A percentile compares a stretch with the other conserved stretches of the same genome.
phyloP scores from a whole-genome alignment of 495 filamentous ascomycete genomes.

The Hypoxylon fuscum region DNA sequence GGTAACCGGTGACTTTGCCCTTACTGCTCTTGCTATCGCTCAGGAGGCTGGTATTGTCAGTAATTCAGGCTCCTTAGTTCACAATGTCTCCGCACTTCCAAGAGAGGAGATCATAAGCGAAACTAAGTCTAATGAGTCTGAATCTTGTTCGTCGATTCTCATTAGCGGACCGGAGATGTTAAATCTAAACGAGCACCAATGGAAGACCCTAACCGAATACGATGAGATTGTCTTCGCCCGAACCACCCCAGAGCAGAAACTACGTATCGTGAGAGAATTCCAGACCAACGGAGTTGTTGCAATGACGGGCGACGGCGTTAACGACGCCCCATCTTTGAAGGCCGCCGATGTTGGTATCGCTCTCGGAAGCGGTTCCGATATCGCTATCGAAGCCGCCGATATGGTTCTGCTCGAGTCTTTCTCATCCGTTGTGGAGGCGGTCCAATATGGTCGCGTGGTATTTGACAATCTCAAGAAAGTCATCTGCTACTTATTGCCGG shows the following conservation, averaged over 20 bases:
- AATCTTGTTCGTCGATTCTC: slow-evolving; percentile 50
- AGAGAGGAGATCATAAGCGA: slow-evolving; percentile 38
- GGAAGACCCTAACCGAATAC: slow-evolving; percentile 65
- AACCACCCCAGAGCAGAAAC: slow-evolving; percentile 79
- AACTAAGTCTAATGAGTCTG: slow-evolving; percentile 20
- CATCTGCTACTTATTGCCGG: slow-evolving; percentile 74
- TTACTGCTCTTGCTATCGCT: slow-evolving; percentile 76
- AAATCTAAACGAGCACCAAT: slow-evolving; percentile 63
- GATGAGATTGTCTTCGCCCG: slow-evolving; percentile 73
- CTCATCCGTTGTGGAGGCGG: slow-evolving; percentile 70
- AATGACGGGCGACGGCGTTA: slow-evolving; percentile 81
- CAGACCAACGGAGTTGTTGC: slow-evolving; percentile 62
- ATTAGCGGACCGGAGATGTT: slow-evolving; percentile 68
- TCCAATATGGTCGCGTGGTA: slow-evolving; percentile 70
- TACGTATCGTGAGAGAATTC: slow-evolving; percentile 75
- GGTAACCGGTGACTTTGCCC: slow-evolving; percentile 77
- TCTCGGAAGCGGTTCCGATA: slow-evolving; percentile 80
- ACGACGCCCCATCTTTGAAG: slow-evolving; percentile 80
- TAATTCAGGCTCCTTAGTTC: slow-evolving; percentile 46
- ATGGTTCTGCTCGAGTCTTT: slow-evolving; percentile 77
- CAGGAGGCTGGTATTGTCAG: slow-evolving; percentile 72
- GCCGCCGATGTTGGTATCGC: slow-evolving; percentile 82
- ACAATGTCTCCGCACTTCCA: slow-evolving; percentile 51
- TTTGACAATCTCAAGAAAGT: slow-evolving; percentile 80
- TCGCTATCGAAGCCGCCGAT: slow-evolving; percentile 75